Base-by-base conservation (phyloP, 805 yeast species). In the Suhomyces faveliae region DNA sequence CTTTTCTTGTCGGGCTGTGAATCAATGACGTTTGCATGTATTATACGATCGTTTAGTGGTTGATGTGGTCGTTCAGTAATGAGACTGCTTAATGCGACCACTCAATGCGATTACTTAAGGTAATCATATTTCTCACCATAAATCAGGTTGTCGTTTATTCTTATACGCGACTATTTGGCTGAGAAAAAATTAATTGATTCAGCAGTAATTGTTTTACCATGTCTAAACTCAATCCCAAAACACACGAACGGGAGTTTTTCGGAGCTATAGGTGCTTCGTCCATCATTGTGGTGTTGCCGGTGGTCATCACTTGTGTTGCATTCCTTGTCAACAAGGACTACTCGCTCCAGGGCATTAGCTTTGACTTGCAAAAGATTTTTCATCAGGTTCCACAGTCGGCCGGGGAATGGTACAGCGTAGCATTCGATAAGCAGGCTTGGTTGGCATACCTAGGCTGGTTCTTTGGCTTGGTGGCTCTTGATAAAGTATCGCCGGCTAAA, bases 251-350 rank as follows among this genome's bases (percentile, higher is more conserved):
- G 50, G 98, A 92, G 64, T 92, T 92, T 64, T 77, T 78, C 25
- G 99, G 99, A 0, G 66, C 77, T 4, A 64, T 78, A 0, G 99
- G 99, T 4, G 89, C 94, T 0, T 38, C 81, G 1, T 76, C 73
- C 3, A 79, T 92, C 48, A 68, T 92, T 0, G 12, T 81, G 1
- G 85, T 85, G 1, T 71, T 92, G 20, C 96, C 97, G 0, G 39
- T 74, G 0, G 69, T 89, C 9, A 75, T 87, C 13, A 65, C 83
- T 9, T 66, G 77, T 20, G 73, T 91, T 48, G 83, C 82, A 46
- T 73, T 85, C 45, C 67, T 81, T 48, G 72, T 84, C 53, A 89
- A 90, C 58, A 83, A 81, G 30, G 57, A 64, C 10, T 85, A 84
- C 60, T 73, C 78, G 40, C 60, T 79, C 30, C 62, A 66, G 20